Conservation (phyloP, 2,329 filamentous ascomycete genomes). For the Beauveria sp. region DNA sequence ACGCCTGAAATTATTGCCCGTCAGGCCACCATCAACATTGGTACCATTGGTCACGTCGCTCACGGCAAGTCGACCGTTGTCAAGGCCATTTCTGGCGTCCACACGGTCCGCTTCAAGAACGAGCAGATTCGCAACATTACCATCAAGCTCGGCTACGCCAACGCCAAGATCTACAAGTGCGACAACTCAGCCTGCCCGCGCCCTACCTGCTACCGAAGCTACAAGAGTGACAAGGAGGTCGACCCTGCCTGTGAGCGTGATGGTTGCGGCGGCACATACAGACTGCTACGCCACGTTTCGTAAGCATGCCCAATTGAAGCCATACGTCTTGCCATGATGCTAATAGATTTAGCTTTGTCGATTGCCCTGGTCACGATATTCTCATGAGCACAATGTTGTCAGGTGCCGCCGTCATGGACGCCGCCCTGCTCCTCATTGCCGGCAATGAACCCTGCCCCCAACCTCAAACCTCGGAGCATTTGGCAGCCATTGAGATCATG, state of each 20-base stretch:
- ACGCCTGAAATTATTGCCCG: constrained; percentile 95
- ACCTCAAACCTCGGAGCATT: constrained; percentile 95
- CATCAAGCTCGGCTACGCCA: constrained; percentile 99
- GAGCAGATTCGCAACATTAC: constrained; percentile 98
- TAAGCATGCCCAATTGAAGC: constrained; percentile 37
- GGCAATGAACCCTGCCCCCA: constrained; percentile 98
- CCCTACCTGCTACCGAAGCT: constrained; percentile 92
- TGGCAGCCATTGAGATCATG: constrained; percentile 99
- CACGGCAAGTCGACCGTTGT: constrained; percentile 99
- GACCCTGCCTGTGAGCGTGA: constrained; percentile 93
- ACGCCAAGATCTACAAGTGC: constrained; percentile 99
- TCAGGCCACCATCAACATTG: constrained; percentile 98
- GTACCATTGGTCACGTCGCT: constrained; percentile 96
- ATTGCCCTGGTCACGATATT: constrained; percentile 99
- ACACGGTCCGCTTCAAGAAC: constrained; percentile 99
- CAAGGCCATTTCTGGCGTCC: constrained; percentile 97
- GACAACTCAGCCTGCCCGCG: constrained; percentile 85
- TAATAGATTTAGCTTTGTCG: constrained; percentile 64
- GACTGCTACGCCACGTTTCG: constrained; percentile 86
- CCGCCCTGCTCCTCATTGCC: constrained; percentile 88
- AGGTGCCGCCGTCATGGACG: constrained; percentile 98
- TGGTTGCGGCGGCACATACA: constrained; percentile 80
- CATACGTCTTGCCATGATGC: background rate
- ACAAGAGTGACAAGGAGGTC: constrained; percentile 98
- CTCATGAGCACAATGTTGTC: constrained; percentile 99